phyloP scores from a whole-genome alignment of 2,329 filamentous ascomycete genomes.

The Colletotrichum sp. region DNA sequence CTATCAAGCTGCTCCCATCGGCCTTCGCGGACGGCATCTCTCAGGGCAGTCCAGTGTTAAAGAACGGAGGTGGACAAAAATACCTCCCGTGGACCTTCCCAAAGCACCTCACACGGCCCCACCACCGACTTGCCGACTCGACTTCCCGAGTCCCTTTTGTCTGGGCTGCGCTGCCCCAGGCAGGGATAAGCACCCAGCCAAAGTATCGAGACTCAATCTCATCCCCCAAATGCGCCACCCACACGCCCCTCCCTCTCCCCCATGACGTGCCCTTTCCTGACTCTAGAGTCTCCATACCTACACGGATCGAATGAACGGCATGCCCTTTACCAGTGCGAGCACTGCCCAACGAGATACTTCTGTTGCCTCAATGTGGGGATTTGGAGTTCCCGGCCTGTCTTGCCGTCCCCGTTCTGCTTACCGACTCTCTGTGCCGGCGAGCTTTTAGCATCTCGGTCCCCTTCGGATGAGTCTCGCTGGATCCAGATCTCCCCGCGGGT shows the following conservation, averaged over 20 bases:
- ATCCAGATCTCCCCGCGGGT: constrained; percentile 4
- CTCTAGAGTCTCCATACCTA: not conserved
- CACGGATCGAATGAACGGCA: constrained; percentile 1
- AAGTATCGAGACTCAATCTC: not conserved
- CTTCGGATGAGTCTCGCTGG: not conserved
- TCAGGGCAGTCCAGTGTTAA: not conserved
- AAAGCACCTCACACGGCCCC: not conserved
- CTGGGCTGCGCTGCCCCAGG: not conserved
- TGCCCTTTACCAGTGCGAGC: not conserved
- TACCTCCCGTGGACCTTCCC: not conserved
- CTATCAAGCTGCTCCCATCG: not conserved
- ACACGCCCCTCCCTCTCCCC: not conserved
- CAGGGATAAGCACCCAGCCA: constrained; percentile 9
- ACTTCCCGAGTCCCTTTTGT: constrained; percentile 16
- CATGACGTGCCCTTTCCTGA: not conserved
- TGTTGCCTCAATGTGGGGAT: not conserved
- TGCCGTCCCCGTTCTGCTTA: constrained; percentile 12
- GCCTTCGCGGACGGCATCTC: not conserved
- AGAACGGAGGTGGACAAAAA: not conserved
- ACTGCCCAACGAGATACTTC: not conserved
- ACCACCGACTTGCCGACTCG: constrained; percentile 17
- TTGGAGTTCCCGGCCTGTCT: constrained; percentile 17
- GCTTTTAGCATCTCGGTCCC: not conserved
- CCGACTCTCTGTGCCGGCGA: constrained; percentile 13
- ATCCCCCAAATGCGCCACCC: not conserved